Evolutionary conservation across 306 rosid species (phyloP).

Genomic region (Hippophae gyantsensis): DNA sequence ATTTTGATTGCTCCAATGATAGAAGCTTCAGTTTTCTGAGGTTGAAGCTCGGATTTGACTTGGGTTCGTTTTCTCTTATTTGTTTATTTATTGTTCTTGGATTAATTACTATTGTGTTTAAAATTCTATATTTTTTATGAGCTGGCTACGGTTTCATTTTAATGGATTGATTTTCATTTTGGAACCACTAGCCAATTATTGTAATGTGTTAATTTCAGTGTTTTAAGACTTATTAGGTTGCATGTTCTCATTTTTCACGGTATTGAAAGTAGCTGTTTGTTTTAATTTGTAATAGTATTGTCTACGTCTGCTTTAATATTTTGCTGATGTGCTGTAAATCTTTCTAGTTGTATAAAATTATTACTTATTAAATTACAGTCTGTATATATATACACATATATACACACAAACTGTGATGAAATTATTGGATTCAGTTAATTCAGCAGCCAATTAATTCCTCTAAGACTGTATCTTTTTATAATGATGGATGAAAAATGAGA

Average conservation of each 20-base stretch:
- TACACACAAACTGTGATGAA: too few species aligned
- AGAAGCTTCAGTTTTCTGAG: constrained; percentile 8
- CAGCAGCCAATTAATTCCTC: too few species aligned
- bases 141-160: constrained; percentile 17
- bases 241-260: background rate
- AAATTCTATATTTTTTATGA: background rate
- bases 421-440: too few species aligned
- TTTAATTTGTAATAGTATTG: too few species aligned
- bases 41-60: constrained; percentile 7
- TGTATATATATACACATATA: too few species aligned
- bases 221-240: too few species aligned
- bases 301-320: too few species aligned
- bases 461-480: background rate
- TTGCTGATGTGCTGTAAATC: too few species aligned
- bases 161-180: background rate
- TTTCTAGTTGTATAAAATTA: too few species aligned
- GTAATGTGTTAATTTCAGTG: too few species aligned
- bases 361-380: too few species aligned
- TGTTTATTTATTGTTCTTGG: constrained; percentile 18
- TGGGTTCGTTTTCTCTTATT: constrained; percentile 20
- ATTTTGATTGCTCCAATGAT: constrained; percentile 19
- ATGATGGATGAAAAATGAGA: background rate
- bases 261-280: background rate
- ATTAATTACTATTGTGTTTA: constrained; percentile 11
- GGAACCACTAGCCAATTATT: too few species aligned